phyloP scores from a whole-genome alignment of 352 stramenopile species.

The Phytophthora tentaculata region DNA sequence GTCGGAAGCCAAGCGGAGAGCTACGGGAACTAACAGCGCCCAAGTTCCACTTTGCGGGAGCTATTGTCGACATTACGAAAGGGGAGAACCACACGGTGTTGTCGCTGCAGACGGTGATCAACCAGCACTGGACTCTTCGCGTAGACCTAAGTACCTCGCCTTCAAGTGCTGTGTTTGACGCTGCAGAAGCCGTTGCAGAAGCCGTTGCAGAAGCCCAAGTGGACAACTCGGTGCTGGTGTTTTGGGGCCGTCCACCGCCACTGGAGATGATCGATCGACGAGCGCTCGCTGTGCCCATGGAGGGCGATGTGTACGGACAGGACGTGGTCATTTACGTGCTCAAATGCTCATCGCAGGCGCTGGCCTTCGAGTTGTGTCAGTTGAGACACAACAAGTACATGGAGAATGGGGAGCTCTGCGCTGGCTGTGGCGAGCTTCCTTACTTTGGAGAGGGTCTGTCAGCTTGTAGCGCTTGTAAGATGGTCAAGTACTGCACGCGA shows the following conservation, averaged over 20 bases:
- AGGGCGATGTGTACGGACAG: conserved; percentile 31
- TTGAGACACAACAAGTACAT: conserved; percentile 36
- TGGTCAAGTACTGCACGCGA: conserved; percentile 38
- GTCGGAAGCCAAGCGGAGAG: background rate
- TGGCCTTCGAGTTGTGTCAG: conserved; percentile 35
- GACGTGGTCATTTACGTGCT: conserved; percentile 39
- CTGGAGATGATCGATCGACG: conserved; percentile 36
- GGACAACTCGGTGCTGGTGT: conserved; percentile 33
- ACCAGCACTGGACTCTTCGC: conserved; percentile 35
- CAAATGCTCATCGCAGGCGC: conserved; percentile 25
- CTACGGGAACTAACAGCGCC: conserved; percentile 14
- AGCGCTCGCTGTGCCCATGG: conserved; percentile 24
- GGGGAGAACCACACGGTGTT: conserved; percentile 35
- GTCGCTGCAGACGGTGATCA: conserved; percentile 24
- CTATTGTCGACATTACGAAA: conserved; percentile 29
- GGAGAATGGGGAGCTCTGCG: conserved; percentile 26
- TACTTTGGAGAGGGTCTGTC: conserved; percentile 21
- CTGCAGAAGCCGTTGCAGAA: conserved; percentile 13
- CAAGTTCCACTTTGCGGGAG: conserved; percentile 38
- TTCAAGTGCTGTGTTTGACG: conserved; percentile 8
- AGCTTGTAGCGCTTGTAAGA: conserved; percentile 37
- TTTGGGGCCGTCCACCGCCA: conserved; percentile 35
- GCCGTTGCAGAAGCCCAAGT: conserved; percentile 21
- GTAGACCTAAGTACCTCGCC: conserved; percentile 10
- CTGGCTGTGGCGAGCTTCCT: conserved; percentile 24